Evolutionary conservation across 306 rosid genomes (phyloP).

Genomic region (Sophora flavescens): DNA sequence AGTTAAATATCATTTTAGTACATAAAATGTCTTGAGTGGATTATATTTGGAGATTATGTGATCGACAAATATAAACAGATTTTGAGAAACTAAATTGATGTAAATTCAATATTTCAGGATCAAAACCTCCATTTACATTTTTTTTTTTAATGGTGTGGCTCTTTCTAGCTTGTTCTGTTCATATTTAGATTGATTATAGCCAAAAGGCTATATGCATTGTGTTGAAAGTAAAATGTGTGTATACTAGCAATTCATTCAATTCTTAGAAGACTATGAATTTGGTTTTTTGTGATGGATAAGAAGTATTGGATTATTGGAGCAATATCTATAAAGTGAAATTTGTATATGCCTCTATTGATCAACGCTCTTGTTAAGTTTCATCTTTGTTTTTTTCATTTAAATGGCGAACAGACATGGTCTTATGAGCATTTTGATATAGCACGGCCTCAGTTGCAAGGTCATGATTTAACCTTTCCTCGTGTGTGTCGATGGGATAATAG

Average conservation of each 20-base stretch:
- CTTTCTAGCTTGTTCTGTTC: neutral
- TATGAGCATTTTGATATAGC: conserved; percentile 72
- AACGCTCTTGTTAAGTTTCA: conserved; percentile 22
- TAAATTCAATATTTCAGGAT: neutral
- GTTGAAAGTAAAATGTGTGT: neutral
- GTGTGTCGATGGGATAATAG: conserved; percentile 64
- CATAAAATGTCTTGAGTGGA: neutral
- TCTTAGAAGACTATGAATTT: conserved; percentile 1
- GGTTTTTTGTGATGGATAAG: neutral
- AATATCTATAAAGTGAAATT: conserved; percentile 8
- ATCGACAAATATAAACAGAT: conserved; percentile 9
- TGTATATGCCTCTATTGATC: conserved; percentile 29
- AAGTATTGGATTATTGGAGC: conserved; percentile 9
- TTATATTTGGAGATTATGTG: conserved; percentile 14
- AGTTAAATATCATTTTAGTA: conserved; percentile 8
- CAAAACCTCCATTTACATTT: conserved; percentile 1
- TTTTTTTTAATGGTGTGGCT: neutral
- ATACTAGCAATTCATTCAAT: neutral
- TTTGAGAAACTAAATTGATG: neutral
- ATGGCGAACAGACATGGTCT: conserved; percentile 62
- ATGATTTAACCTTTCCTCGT: conserved; percentile 59
- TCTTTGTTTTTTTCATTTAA: neutral
- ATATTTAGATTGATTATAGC: conserved; percentile 17
- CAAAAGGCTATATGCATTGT: conserved; percentile 13
- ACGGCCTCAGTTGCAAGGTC: conserved; percentile 54